Conservation (phyloP, 768 basidiomycete genomes). For the Dacryopinax primogenitus region DNA sequence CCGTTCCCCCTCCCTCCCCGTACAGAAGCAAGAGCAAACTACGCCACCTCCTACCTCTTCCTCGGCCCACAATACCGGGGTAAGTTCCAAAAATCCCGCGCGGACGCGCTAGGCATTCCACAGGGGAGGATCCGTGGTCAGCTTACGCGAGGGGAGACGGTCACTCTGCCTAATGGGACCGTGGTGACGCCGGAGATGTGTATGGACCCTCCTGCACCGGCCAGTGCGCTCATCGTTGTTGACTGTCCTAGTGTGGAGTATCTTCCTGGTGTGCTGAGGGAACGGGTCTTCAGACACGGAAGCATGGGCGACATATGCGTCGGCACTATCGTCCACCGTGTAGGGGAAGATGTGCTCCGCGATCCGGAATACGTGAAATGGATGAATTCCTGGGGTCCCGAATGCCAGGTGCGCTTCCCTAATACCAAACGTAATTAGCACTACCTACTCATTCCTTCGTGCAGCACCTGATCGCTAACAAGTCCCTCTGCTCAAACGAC, state of each 20-base stretch:
- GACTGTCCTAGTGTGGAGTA: slow-evolving; percentile 55
- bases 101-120: slow-evolving; percentile 50
- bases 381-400: slow-evolving; percentile 51
- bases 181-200: slow-evolving; percentile 22
- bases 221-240: slow-evolving; percentile 44
- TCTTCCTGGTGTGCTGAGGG: slow-evolving; percentile 38
- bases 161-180: slow-evolving; percentile 40
- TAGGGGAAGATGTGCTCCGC: slow-evolving; percentile 56
- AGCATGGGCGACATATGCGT: slow-evolving; percentile 23
- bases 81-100: slow-evolving; percentile 61
- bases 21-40: slow-evolving; percentile 7
- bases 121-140: slow-evolving; percentile 43
- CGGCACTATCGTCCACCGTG: slow-evolving; percentile 52
- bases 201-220: slow-evolving; percentile 16
- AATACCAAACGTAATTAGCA: neutral
- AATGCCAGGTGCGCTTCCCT: slow-evolving; percentile 15
- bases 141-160: slow-evolving; percentile 50
- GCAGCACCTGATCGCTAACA: slow-evolving; percentile 66
- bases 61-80: slow-evolving; percentile 38
- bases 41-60: slow-evolving; percentile 28
- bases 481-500: slow-evolving; percentile 45
- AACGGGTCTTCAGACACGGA: slow-evolving; percentile 27
- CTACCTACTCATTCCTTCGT: neutral
- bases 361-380: slow-evolving; percentile 57
- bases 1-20: neutral